Percentiles rank a stretch among this genome's conserved stretches.
Conservation (phyloP, 2,329 filamentous ascomycete genomes). For the Clonostachys sp. region DNA sequence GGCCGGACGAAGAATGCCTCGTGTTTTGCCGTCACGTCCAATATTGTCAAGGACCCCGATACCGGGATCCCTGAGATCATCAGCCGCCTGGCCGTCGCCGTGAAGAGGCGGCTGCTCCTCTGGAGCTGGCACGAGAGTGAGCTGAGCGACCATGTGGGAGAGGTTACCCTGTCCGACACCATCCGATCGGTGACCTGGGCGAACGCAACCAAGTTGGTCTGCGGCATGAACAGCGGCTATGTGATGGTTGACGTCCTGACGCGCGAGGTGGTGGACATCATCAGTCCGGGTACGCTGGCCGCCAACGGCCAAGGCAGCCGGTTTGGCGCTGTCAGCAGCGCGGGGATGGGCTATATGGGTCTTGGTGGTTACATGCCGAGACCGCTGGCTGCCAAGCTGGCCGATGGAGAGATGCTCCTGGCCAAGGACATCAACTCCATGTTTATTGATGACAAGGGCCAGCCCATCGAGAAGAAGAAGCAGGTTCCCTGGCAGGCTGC, state of each 20-base stretch:
- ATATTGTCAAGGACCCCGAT: constrained; percentile 84
- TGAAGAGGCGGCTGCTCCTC: constrained; percentile 82
- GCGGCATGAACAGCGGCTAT: constrained; percentile 87
- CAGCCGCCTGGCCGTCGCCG: constrained; percentile 83
- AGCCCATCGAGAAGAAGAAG: constrained; percentile 71
- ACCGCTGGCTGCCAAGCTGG: constrained; percentile 77
- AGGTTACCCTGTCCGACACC: constrained; percentile 75
- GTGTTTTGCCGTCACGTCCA: constrained; percentile 89
- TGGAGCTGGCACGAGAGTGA: constrained; percentile 98
- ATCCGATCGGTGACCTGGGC: constrained; percentile 92
- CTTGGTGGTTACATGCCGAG: constrained; percentile 88
- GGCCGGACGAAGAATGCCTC: constrained; percentile 82
- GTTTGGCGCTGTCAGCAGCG: constrained; percentile 78
- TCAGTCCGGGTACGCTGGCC: constrained; percentile 67
- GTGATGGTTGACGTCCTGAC: constrained; percentile 80
- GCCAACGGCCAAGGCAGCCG: constrained; percentile 58
- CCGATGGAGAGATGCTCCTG: constrained; percentile 81
- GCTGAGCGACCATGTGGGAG: constrained; percentile 63
- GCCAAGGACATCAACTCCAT: constrained; percentile 97
- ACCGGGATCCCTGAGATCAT: constrained; percentile 92
- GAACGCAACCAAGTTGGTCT: constrained; percentile 78
- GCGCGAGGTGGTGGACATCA: constrained; percentile 71
- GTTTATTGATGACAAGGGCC: constrained; percentile 82
- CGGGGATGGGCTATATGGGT: constrained; percentile 95
- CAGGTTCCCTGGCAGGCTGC: constrained; percentile 91